These are phyloP conservation scores for Triangularia setosa DNA, from an alignment of 2,329 filamentous ascomycete species.

Conservation along the genomic window DNA sequence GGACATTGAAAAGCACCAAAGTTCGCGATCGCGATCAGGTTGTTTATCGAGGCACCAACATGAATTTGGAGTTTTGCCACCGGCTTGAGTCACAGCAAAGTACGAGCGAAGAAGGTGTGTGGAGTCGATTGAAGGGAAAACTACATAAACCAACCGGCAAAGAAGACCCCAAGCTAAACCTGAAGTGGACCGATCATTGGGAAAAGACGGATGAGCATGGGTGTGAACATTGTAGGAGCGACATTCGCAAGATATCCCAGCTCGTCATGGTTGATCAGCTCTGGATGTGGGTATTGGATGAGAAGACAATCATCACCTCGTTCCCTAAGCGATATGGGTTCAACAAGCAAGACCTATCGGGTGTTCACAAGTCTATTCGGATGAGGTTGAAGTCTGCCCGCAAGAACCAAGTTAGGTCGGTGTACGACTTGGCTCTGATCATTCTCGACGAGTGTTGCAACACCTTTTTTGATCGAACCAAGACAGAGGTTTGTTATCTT, in stretches of 20 bases:
- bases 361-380: slow-evolving; percentile 23
- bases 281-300: slow-evolving; percentile 33
- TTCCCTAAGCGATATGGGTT: slow-evolving; percentile 38
- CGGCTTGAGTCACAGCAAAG: background rate
- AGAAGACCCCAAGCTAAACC: background rate
- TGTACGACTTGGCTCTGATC: slow-evolving; percentile 24
- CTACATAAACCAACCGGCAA: background rate
- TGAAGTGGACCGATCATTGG: slow-evolving; percentile 5
- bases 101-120: background rate
- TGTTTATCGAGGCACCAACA: slow-evolving; percentile 28
- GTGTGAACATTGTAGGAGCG: slow-evolving; percentile 25
- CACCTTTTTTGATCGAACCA: slow-evolving; percentile 24
- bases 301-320: slow-evolving; percentile 29
- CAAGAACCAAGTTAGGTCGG: slow-evolving; percentile 17
- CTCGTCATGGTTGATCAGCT: slow-evolving; percentile 33
- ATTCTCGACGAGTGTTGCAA: slow-evolving; percentile 21
- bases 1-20: slow-evolving; percentile 28
- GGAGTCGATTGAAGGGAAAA: background rate
- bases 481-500: slow-evolving; percentile 2
- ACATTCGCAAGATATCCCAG: slow-evolving; percentile 26
- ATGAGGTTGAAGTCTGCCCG: slow-evolving; percentile 8
- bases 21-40: slow-evolving; percentile 40
- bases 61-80: slow-evolving; percentile 10
- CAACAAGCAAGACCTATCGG: slow-evolving; percentile 30
- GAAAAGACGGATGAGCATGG: slow-evolving; percentile 12